These are phyloP conservation scores for Mangifera indica DNA, from an alignment of 345 rosid species.

Conservation along the genomic window DNA sequence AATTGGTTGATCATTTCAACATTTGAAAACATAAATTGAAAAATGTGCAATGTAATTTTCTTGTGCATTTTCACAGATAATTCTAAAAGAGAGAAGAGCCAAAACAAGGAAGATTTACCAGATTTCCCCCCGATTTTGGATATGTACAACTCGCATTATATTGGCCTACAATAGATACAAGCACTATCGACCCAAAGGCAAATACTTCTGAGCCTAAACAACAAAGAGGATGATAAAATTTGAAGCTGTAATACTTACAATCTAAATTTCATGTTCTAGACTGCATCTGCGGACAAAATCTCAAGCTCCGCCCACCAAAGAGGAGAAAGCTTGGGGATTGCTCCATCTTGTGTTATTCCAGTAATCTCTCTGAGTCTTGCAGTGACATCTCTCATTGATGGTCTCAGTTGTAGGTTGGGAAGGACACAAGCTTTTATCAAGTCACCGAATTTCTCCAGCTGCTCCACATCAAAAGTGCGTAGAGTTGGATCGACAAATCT, in stretches of 20 bases:
- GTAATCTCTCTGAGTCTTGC: slow-evolving; percentile 61
- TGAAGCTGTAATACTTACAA: slow-evolving; percentile 17
- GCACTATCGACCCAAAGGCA: slow-evolving; percentile 8
- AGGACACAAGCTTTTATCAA: slow-evolving; percentile 59
- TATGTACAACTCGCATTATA: slow-evolving; percentile 30
- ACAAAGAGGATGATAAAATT: slow-evolving; percentile 8
- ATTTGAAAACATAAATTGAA: neutral
- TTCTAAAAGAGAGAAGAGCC: neutral
- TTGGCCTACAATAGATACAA: slow-evolving; percentile 14
- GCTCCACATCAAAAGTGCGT: slow-evolving; percentile 46
- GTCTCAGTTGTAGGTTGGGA: slow-evolving; percentile 60
- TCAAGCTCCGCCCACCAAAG: slow-evolving; percentile 99
- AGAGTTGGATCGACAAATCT: slow-evolving; percentile 76
- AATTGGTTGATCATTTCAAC: neutral
- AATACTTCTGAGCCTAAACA: slow-evolving; percentile 7
- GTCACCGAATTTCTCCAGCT: slow-evolving; percentile 51
- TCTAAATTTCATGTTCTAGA: slow-evolving; percentile 18
- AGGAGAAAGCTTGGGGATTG: slow-evolving; percentile 74
- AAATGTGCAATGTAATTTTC: neutral
- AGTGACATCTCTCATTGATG: slow-evolving; percentile 51
- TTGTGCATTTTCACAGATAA: slow-evolving; percentile 19
- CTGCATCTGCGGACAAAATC: slow-evolving; percentile 60
- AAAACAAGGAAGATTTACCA: slow-evolving; percentile 6
- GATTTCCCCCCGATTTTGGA: slow-evolving; percentile 10
- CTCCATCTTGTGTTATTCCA: slow-evolving; percentile 49